Conservation (phyloP, 1,139 yeast species). For the Suhomyces atakaporum region DNA sequence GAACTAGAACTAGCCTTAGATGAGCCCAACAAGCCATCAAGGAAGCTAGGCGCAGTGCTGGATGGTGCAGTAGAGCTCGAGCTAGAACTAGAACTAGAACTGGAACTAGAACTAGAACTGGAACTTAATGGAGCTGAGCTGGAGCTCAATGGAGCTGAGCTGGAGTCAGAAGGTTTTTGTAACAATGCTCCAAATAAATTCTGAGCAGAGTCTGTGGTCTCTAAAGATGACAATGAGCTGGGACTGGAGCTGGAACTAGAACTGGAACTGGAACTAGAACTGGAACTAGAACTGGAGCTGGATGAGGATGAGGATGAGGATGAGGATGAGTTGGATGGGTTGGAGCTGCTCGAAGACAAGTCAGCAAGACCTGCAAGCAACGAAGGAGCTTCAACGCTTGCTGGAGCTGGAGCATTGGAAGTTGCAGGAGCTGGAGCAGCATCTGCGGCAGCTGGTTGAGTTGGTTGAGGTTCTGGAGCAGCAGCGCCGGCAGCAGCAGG, state of each 20-base stretch:
- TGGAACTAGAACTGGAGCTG: too few species aligned
- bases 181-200: neutral
- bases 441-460: constrained; percentile 7
- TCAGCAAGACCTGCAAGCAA: constrained; percentile 6
- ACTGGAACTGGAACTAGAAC: too few species aligned
- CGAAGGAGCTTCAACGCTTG: constrained; percentile 5
- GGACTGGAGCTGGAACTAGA: too few species aligned
- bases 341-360: constrained; percentile 9
- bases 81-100: constrained; percentile 17
- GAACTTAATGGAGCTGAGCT: too few species aligned
- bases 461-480: constrained; percentile 10
- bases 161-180: neutral
- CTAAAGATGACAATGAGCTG: constrained; percentile 2
- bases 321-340: constrained; percentile 11
- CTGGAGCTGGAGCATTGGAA: constrained; percentile 6
- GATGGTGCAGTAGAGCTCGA: too few species aligned
- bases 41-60: constrained; percentile 8
- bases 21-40: constrained; percentile 9
- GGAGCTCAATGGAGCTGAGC: constrained; percentile 14
- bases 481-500: constrained; percentile 11
- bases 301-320: constrained; percentile 6
- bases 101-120: too few species aligned
- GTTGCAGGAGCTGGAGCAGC: constrained; percentile 6
- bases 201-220: neutral
- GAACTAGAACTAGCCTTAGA: constrained; percentile 13